Base-by-base conservation (phyloP, 2,329 filamentous ascomycete genomes). In the Elsinoe fawcettii region DNA sequence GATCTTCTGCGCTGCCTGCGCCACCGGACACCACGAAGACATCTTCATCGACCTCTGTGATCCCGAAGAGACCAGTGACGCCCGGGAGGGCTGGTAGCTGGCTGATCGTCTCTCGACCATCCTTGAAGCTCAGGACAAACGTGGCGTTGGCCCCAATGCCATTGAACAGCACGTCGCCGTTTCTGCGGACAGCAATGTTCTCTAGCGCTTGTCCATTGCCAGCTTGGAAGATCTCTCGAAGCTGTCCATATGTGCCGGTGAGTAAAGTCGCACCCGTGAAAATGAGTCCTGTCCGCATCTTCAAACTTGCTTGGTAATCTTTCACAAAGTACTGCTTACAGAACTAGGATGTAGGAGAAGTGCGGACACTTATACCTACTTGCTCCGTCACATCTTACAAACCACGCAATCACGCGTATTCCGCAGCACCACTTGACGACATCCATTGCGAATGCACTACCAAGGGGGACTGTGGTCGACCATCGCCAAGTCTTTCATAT, bases 121-220 rank as follows among this genome's bases (percentile, higher is more conserved):
- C 49, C 18, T 36, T 34, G 49, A 53, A 53, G 49, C 30, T 37
- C 9, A 53, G 32, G 2, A 39, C 12, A 53, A 39, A 53, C n/a
- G 49, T 53, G 14, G 49, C 30, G 22, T 36, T 36, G 7, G 49
- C 16, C 3, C 32, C 49, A 11, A 36, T 39, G 3, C 32, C 49
- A 12, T 53, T 53, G 49, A 53, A 53, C 1, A 53, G 49, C 12
- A 53, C 34, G 16, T 53, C 30, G 6, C 49, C 49, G 14, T 37
- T 53, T 5, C 20, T 22, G 12, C 49, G 49, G 8, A 53, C 49
- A 25, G 49, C 49, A 14, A 53, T 18, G 20, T 53, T 53, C 32
- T 53, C 49, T n/a, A 53, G 49, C 2, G 34, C 9, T 53, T 22
- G 16, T 9, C 49, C 49, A 25, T 37, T 37, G 16, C 6, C 16